A percentile compares a stretch with the other conserved stretches of the same genome.
Evolutionary conservation across 148 eudicot genomes (phyloP).

Genomic region (Silene uniflora): DNA sequence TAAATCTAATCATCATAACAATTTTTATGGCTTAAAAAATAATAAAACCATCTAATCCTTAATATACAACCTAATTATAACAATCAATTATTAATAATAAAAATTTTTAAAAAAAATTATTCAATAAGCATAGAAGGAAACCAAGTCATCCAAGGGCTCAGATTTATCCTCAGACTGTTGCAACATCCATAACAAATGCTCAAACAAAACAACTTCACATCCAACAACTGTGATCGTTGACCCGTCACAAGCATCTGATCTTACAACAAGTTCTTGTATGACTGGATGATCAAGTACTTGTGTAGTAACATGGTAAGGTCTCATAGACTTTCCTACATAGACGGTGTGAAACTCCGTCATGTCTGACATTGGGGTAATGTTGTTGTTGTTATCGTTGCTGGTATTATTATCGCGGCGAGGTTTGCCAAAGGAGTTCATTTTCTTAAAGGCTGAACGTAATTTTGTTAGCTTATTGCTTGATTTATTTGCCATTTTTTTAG

Average conservation of each 20-base stretch:
- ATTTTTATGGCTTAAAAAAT: conserved; percentile 6
- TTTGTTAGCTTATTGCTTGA: conserved; percentile 62
- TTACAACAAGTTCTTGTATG: conserved; percentile 25
- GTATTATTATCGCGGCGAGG: conserved; percentile 15
- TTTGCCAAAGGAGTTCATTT: conserved; percentile 56
- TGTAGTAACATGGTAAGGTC: conserved; percentile 53
- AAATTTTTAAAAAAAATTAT: background rate
- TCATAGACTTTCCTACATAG: conserved; percentile 65
- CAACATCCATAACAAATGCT: conserved; percentile 37
- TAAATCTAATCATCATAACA: background rate
- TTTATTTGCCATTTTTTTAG: conserved; percentile 37
- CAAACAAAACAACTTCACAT: conserved; percentile 39
- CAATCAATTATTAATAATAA: background rate
- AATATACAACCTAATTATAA: conserved; percentile 20
- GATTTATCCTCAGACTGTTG: conserved; percentile 23
- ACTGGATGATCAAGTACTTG: conserved; percentile 42
- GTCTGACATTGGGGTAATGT: conserved; percentile 21
- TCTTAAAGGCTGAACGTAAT: conserved; percentile 38
- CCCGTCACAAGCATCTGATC: conserved; percentile 30
- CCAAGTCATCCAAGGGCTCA: conserved; percentile 31
- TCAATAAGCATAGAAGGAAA: conserved; percentile 34
- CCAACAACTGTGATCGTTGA: conserved; percentile 14
- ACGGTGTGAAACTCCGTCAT: conserved; percentile 40
- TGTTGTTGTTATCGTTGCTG: conserved; percentile 20
- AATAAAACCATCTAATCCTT: background rate